Evolutionary conservation across 768 basidiomycete species (phyloP).

Genomic region (Suillus lakei): DNA sequence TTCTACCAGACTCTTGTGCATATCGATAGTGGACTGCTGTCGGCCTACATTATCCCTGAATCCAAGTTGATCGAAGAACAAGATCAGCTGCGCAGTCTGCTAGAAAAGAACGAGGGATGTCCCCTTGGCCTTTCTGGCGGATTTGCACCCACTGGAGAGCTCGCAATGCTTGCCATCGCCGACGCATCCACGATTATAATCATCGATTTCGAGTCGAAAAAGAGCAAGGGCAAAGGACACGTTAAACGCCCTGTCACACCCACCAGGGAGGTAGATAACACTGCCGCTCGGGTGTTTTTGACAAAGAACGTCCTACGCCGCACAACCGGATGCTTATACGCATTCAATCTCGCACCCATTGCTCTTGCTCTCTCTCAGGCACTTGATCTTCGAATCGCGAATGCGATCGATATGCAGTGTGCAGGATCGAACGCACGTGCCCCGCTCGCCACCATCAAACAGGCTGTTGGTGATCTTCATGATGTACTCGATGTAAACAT

Average conservation of each 20-base stretch:
- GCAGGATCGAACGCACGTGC: conserved; percentile 20
- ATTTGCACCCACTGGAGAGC: conserved; percentile 26
- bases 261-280: conserved; percentile 3
- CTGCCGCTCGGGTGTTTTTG: conserved; percentile 30
- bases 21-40: conserved; percentile 26
- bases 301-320: conserved; percentile 35
- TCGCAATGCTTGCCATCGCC: conserved; percentile 32
- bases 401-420: conserved; percentile 36
- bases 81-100: conserved; percentile 22
- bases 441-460: conserved; percentile 22
- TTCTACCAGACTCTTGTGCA: conserved; percentile 34
- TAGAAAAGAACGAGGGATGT: conserved; percentile 37
- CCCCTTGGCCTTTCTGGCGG: conserved; percentile 34
- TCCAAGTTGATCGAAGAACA: conserved; percentile 28
- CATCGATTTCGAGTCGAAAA: conserved; percentile 25
- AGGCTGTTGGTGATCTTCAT: conserved; percentile 15
- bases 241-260: conserved; percentile 26
- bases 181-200: conserved; percentile 31
- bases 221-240: conserved; percentile 39
- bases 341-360: conserved; percentile 35
- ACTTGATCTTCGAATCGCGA: conserved; percentile 37
- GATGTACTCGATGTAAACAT: conserved; percentile 21
- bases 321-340: conserved; percentile 32
- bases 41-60: conserved; percentile 20
- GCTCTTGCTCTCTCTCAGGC: conserved; percentile 36